Percentiles rank a stretch among this genome's conserved stretches.
Evolutionary conservation across 169 alveolate genomes (phyloP).

Genomic region (Plasmodium chabaudi): DNA sequence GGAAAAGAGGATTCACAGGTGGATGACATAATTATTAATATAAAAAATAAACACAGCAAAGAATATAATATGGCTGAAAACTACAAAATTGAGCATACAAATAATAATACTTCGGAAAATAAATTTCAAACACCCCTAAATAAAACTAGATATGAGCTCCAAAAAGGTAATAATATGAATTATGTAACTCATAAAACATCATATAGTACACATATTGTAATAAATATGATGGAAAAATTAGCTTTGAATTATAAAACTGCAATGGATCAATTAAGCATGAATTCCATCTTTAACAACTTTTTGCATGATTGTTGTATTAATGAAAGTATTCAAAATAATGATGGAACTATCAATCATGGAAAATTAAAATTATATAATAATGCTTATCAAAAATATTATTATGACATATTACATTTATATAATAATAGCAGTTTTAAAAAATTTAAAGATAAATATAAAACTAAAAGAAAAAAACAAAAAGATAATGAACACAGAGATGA

Average conservation of each 20-base stretch:
- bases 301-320: slow-evolving; percentile 49
- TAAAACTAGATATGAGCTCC: background rate
- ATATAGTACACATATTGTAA: slow-evolving; percentile 23
- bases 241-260: slow-evolving; percentile 50
- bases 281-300: slow-evolving; percentile 39
- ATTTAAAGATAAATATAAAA: slow-evolving; percentile 55
- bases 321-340: slow-evolving; percentile 1
- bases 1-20: too few relatives aligned
- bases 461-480: slow-evolving; percentile 14
- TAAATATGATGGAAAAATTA: slow-evolving; percentile 38
- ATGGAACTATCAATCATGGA: background rate
- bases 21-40: background rate
- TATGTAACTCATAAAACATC: background rate
- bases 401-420: slow-evolving; percentile 31
- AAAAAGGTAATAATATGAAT: background rate
- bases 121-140: too few relatives aligned
- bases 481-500: slow-evolving; percentile 9
- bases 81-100: too few relatives aligned
- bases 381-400: slow-evolving; percentile 60
- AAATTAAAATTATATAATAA: slow-evolving; percentile 35
- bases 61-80: too few relatives aligned
- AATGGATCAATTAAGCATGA: slow-evolving; percentile 13
- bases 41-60: too few relatives aligned
- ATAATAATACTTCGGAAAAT: too few relatives aligned
- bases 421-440: slow-evolving; percentile 69